phyloP scores from a whole-genome alignment of 805 yeast species.

The Yamadazyma ubonensis region DNA sequence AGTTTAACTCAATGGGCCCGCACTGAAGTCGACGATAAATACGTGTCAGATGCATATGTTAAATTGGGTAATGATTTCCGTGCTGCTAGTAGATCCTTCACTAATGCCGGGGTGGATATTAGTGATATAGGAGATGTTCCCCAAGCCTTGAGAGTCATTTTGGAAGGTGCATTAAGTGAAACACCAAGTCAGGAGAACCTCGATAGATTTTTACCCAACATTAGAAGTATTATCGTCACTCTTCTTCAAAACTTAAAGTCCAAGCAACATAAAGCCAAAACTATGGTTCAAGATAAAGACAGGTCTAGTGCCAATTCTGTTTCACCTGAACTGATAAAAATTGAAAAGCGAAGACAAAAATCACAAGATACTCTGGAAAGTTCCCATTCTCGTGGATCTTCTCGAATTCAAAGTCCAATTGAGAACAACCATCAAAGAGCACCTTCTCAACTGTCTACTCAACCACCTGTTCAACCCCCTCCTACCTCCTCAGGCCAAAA shows the following conservation, averaged over 20 bases:
- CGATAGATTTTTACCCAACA: conserved; percentile 77
- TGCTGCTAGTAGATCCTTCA: conserved; percentile 76
- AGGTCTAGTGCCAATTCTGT: background rate
- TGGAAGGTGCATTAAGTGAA: conserved; percentile 84
- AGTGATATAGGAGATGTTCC: conserved; percentile 92
- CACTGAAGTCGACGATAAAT: conserved; percentile 71
- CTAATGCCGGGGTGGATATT: conserved; percentile 74
- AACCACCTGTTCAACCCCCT: conserved; percentile 6
- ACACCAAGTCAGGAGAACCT: conserved; percentile 80
- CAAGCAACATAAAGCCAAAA: conserved; percentile 55
- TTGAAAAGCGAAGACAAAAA: conserved; percentile 9
- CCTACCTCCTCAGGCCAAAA: background rate
- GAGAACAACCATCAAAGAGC: background rate
- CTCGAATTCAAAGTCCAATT: background rate
- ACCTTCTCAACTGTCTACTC: background rate
- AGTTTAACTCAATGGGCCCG: conserved; percentile 88
- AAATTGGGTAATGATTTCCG: conserved; percentile 92
- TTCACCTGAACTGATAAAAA: background rate
- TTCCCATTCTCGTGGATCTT: background rate
- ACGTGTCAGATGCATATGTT: conserved; percentile 88
- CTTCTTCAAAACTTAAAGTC: conserved; percentile 75
- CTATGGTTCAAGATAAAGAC: conserved; percentile 6
- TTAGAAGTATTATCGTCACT: conserved; percentile 81
- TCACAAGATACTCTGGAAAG: conserved; percentile 2
- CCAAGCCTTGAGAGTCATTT: conserved; percentile 66